Percentiles rank a stretch among this genome's conserved stretches.
phyloP scores from a whole-genome alignment of 768 basidiomycete species.

The Boletus subparvulus region DNA sequence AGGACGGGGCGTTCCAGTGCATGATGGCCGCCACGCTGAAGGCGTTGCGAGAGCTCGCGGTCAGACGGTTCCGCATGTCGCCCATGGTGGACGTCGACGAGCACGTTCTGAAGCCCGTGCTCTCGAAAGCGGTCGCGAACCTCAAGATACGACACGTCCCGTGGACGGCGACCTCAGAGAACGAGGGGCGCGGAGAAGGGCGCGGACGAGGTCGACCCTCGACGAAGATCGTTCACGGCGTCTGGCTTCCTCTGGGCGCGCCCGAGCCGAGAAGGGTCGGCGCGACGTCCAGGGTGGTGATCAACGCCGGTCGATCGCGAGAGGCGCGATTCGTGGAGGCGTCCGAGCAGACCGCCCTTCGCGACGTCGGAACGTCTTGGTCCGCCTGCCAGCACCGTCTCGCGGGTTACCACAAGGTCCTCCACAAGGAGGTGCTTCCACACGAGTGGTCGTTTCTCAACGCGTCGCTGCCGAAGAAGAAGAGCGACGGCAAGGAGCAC shows the following conservation, averaged over 20 bases:
- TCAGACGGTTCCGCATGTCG: too few relatives aligned
- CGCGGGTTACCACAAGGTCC: background rate
- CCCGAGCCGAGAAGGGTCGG: background rate
- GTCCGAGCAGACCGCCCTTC: background rate
- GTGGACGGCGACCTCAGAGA: background rate
- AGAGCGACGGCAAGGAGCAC: too few relatives aligned
- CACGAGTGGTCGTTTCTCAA: background rate
- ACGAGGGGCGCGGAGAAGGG: too few relatives aligned
- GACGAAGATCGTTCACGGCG: background rate
- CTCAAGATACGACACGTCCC: background rate
- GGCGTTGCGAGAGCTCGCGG: background rate
- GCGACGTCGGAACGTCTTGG: background rate
- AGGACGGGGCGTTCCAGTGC: background rate
- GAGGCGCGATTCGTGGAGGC: background rate
- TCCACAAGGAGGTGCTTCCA: background rate
- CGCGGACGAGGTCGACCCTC: background rate
- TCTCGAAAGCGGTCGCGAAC: too few relatives aligned
- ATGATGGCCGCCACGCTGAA: background rate
- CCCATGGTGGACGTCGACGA: background rate
- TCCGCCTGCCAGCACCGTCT: background rate
- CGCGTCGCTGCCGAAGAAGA: too few relatives aligned
- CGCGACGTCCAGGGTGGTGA: background rate
- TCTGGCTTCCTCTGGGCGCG: background rate
- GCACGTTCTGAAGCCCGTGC: background rate
- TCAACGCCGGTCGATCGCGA: background rate